Conservation (phyloP, 1,284 basidiomycete species). For the Phenoliferia sp. region DNA sequence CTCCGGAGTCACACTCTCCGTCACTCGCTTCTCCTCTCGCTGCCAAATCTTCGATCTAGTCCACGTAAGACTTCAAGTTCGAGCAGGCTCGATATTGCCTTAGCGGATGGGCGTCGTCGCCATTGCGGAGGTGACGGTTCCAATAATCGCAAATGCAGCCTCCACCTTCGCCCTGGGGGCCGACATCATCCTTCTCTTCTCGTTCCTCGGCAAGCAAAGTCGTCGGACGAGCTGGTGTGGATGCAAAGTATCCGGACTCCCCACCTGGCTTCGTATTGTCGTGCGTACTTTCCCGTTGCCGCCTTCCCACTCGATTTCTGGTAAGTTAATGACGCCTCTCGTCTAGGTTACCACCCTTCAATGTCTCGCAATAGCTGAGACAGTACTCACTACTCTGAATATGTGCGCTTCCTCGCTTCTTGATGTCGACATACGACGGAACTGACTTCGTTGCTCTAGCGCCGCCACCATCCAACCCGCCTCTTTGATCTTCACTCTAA, state of each 20-base stretch:
- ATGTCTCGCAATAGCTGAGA: background rate
- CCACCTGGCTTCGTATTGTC: background rate
- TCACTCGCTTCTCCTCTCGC: too few species aligned
- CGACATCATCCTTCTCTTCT: background rate
- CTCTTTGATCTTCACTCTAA: background rate
- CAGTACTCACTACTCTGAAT: background rate
- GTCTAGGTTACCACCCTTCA: background rate
- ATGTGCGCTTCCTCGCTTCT: background rate
- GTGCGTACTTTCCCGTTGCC: background rate
- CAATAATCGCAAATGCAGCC: background rate
- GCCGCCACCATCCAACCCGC: background rate
- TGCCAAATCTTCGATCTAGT: too few species aligned
- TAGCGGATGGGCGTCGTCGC: background rate
- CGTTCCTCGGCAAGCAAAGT: background rate
- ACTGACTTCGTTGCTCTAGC: background rate
- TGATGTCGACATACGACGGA: background rate
- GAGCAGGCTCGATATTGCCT: too few species aligned
- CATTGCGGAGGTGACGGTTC: background rate
- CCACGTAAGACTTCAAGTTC: too few species aligned
- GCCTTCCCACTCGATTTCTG: background rate
- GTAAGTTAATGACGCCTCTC: background rate
- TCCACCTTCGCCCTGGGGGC: background rate
- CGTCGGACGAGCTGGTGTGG: background rate
- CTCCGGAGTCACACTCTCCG: too few species aligned
- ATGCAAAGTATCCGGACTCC: background rate